Conservation (phyloP, 495 filamentous ascomycete species). For the Trichoderma gamsii region DNA sequence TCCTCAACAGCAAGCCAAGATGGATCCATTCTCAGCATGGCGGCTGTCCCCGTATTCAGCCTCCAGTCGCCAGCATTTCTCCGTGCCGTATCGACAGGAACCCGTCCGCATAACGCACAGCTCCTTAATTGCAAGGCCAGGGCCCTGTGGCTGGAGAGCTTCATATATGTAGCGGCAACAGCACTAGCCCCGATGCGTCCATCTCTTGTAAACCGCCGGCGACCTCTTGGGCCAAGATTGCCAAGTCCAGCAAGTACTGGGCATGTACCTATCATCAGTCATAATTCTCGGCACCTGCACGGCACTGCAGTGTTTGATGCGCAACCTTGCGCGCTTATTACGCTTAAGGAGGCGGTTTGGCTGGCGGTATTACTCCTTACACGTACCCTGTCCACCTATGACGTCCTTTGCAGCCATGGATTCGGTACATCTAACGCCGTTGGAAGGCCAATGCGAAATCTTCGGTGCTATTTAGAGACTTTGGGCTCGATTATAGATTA, state of each 20-base stretch:
- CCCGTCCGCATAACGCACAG: not conserved
- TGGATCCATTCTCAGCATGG: not conserved
- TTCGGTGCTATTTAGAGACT: too few species aligned
- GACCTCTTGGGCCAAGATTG: not conserved
- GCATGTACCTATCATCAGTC: not conserved
- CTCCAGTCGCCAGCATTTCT: not conserved
- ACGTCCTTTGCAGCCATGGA: not conserved
- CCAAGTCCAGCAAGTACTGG: too few species aligned
- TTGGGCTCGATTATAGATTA: too few species aligned
- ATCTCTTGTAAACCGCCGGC: not conserved
- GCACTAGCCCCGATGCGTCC: not conserved
- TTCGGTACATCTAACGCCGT: too few species aligned
- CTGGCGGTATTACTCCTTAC: not conserved
- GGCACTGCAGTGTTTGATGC: conserved; percentile 7
- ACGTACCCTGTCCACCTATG: not conserved
- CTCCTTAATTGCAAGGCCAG: not conserved
- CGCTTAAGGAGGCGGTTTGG: not conserved
- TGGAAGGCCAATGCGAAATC: too few species aligned
- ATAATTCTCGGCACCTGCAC: not conserved
- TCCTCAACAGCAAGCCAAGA: too few species aligned
- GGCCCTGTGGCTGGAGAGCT: conserved; percentile 1
- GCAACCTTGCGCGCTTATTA: conserved; percentile 7
- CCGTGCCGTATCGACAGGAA: not conserved
- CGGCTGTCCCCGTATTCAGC: not conserved
- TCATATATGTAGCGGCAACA: not conserved